Percentiles rank a stretch among this genome's conserved stretches.
phyloP scores from a whole-genome alignment of 2,329 filamentous ascomycete genomes.

The Fusarium nisikadoi region DNA sequence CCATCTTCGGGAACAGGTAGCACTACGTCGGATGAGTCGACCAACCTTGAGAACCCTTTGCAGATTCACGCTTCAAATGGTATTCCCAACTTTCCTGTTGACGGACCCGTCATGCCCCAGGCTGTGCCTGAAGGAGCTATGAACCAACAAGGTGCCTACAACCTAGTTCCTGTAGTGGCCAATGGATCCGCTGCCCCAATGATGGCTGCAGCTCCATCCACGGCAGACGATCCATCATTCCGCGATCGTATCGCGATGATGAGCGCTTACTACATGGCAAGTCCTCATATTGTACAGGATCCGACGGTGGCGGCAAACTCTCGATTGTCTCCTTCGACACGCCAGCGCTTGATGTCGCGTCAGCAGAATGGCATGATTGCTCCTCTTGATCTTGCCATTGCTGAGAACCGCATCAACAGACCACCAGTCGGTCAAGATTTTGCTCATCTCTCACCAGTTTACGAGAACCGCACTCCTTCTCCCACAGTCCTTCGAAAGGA shows the following conservation, averaged over 20 bases:
- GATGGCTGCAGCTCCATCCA: conserved; percentile 30
- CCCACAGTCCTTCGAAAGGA: conserved; percentile 70
- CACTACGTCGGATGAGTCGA: conserved; percentile 38
- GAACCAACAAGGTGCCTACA: conserved; percentile 31
- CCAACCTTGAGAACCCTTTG: conserved; percentile 44
- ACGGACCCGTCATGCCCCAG: conserved; percentile 17
- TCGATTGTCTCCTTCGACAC: conserved; percentile 48
- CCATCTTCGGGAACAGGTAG: conserved; percentile 23
- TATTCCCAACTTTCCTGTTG: conserved; percentile 20
- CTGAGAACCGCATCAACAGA: conserved; percentile 54
- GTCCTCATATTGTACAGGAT: conserved; percentile 47
- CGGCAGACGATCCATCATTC: conserved; percentile 54
- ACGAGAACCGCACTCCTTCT: conserved; percentile 77
- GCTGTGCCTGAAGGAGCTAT: conserved; percentile 22
- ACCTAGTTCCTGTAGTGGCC: conserved; percentile 49
- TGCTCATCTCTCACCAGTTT: conserved; percentile 75
- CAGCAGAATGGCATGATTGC: conserved; percentile 63
- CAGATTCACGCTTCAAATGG: conserved; percentile 40
- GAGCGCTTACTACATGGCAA: conserved; percentile 47
- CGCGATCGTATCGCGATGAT: conserved; percentile 56
- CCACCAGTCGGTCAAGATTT: conserved; percentile 53
- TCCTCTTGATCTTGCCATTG: conserved; percentile 65
- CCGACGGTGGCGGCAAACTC: conserved; percentile 44
- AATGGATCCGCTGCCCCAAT: conserved; percentile 49
- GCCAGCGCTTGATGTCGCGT: conserved; percentile 53